Conservation (phyloP, 352 stramenopile genomes). For the Blastocystis sp. region DNA sequence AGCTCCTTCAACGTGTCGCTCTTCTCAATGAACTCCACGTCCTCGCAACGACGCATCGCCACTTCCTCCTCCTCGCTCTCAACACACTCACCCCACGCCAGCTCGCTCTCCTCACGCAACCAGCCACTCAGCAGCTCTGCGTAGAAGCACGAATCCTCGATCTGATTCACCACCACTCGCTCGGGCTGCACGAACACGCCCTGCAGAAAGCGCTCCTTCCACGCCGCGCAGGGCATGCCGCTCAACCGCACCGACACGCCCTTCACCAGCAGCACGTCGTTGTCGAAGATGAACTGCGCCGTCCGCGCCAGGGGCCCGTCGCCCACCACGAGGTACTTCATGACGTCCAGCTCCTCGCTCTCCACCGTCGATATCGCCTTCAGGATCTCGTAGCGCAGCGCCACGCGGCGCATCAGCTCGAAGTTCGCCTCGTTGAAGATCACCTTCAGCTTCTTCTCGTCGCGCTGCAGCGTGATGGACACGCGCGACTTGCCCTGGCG, state of each 20-base stretch:
- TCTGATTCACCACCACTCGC: neutral
- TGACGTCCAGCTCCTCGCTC: neutral
- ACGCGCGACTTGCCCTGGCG: neutral
- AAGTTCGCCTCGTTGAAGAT: neutral
- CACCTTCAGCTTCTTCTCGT: constrained; percentile 36
- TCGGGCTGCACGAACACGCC: neutral
- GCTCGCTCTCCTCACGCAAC: neutral
- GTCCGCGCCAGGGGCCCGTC: neutral
- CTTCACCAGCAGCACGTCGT: neutral
- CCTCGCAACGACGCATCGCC: no score
- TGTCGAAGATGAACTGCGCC: neutral
- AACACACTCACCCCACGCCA: neutral
- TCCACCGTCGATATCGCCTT: neutral
- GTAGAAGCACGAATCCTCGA: neutral
- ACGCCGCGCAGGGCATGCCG: neutral
- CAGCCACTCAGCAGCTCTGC: neutral
- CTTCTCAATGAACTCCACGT: no score
- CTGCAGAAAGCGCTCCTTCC: constrained; percentile 3
- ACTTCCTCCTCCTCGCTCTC: neutral
- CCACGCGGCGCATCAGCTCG: neutral
- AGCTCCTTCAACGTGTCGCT: no score
- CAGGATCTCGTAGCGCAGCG: neutral
- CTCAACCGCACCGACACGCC: neutral
- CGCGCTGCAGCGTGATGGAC: constrained; percentile 37
- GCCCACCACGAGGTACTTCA: neutral